These are phyloP conservation scores for Eurotiales sp. DNA, from an alignment of 2,329 filamentous ascomycete genomes.

Conservation along the genomic window DNA sequence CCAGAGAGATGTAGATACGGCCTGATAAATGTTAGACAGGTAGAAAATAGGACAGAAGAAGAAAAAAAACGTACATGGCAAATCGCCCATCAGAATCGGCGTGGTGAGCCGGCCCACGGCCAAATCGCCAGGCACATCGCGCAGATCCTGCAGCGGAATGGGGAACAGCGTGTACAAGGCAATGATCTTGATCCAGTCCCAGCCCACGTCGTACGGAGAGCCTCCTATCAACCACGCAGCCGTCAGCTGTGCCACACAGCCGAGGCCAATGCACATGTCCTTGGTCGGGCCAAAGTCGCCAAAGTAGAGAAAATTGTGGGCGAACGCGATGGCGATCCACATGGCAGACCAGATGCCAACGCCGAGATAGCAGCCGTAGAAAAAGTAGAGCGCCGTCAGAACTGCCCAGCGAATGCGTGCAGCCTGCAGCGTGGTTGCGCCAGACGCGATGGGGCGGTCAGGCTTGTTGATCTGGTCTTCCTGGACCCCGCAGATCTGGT, in stretches of 20 bases:
- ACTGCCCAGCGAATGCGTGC: constrained; percentile 11
- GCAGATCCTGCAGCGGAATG: constrained; percentile 12
- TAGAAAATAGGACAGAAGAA: neutral
- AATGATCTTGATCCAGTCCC: constrained; percentile 15
- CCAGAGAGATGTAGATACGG: constrained; percentile 13
- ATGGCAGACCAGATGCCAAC: constrained; percentile 13
- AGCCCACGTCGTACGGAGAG: constrained; percentile 11
- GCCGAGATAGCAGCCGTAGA: constrained; percentile 7
- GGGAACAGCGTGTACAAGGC: constrained; percentile 11
- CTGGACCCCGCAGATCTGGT: constrained; percentile 12
- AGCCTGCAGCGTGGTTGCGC: constrained; percentile 8
- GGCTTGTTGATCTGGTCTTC: constrained; percentile 14
- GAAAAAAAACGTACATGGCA: constrained; percentile 8
- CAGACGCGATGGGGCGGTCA: constrained; percentile 12
- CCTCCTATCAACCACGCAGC: constrained; percentile 14
- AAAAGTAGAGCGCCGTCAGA: constrained; percentile 9
- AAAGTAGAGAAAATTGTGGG: constrained; percentile 12
- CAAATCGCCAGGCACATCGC: constrained; percentile 13
- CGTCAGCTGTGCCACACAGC: constrained; percentile 11
- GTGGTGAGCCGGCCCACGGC: constrained; percentile 10
- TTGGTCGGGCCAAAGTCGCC: constrained; percentile 15
- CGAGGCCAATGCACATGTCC: constrained; percentile 13
- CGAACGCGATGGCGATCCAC: constrained; percentile 12
- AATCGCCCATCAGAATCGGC: constrained; percentile 13
- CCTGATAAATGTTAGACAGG: neutral